These are phyloP conservation scores for Torulaspora microellipsoides DNA, from an alignment of 805 yeast species.

Conservation along the genomic window DNA sequence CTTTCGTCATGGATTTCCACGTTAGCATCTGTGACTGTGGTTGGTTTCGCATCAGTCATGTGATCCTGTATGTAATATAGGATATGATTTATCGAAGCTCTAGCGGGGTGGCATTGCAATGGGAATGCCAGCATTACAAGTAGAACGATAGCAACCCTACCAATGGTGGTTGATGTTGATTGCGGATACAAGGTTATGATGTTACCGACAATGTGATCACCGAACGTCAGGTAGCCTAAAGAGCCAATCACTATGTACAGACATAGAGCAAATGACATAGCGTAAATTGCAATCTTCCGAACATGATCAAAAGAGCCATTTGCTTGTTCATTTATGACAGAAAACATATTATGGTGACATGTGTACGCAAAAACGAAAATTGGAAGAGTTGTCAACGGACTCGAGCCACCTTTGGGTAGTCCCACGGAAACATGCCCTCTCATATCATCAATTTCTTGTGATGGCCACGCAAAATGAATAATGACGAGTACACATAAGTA, in stretches of 20 bases:
- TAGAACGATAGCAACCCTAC: constrained; percentile 73
- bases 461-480: constrained; percentile 50
- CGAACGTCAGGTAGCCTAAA: constrained; percentile 82
- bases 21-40: constrained; percentile 4
- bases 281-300: constrained; percentile 43
- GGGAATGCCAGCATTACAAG: constrained; percentile 84
- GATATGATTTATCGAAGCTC: constrained; percentile 75
- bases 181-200: constrained; percentile 73
- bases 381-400: constrained; percentile 74
- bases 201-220: constrained; percentile 72
- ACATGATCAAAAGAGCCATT: constrained; percentile 48
- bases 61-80: constrained; percentile 41
- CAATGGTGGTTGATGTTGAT: constrained; percentile 63
- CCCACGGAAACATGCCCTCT: constrained; percentile 49
- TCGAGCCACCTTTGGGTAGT: constrained; percentile 42
- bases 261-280: constrained; percentile 55
- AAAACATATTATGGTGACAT: constrained; percentile 93
- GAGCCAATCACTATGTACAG: constrained; percentile 72
- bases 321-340: constrained; percentile 75
- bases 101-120: constrained; percentile 83
- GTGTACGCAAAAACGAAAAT: constrained; percentile 92
- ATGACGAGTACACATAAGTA: constrained; percentile 72
- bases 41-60: background rate
- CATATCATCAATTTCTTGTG: constrained; percentile 23
- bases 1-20: constrained; percentile 3